Evolutionary conservation across 2,329 filamentous ascomycete genomes (phyloP).

Genomic region (Lachnellula hyalina): DNA sequence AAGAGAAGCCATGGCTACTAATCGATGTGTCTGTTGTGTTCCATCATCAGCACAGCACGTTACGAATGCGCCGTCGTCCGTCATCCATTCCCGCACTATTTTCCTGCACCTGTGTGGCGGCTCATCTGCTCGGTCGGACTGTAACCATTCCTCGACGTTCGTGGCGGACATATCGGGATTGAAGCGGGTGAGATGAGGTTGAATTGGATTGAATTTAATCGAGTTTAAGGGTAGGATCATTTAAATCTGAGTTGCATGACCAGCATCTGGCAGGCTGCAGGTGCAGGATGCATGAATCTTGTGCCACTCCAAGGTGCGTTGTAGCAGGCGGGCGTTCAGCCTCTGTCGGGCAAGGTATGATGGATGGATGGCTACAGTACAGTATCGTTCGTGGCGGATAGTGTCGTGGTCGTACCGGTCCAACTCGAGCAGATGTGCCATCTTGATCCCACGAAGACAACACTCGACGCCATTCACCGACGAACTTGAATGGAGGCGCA

Average conservation of each 20-base stretch:
- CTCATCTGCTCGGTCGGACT: slow-evolving; percentile 23
- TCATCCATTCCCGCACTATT: slow-evolving; percentile 29
- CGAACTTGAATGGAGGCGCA: not conserved
- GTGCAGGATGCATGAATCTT: slow-evolving; percentile 30
- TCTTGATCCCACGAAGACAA: slow-evolving; percentile 7
- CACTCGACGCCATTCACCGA: too few relatives aligned
- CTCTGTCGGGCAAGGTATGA: not conserved
- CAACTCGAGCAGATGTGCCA: slow-evolving; percentile 18
- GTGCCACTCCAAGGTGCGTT: slow-evolving; percentile 20
- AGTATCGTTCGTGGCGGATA: not conserved
- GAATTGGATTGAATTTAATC: slow-evolving; percentile 12
- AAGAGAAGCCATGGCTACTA: slow-evolving; percentile 64
- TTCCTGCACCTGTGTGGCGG: slow-evolving; percentile 32
- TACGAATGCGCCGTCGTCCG: slow-evolving; percentile 30
- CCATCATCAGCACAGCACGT: slow-evolving; percentile 35
- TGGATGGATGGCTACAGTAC: not conserved
- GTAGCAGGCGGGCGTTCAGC: not conserved
- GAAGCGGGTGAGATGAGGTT: slow-evolving; percentile 4
- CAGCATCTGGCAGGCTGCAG: slow-evolving; percentile 30
- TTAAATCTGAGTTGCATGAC: slow-evolving; percentile 26
- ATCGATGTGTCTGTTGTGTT: slow-evolving; percentile 30
- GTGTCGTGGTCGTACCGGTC: slow-evolving; percentile 1
- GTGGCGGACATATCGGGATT: slow-evolving; percentile 24
- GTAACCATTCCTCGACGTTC: slow-evolving; percentile 31
- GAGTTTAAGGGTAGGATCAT: slow-evolving; percentile 18